Percentiles rank a stretch among this genome's conserved stretches.
phyloP scores from a whole-genome alignment of 208 protist species.

The Leishmania martiniquensis region DNA sequence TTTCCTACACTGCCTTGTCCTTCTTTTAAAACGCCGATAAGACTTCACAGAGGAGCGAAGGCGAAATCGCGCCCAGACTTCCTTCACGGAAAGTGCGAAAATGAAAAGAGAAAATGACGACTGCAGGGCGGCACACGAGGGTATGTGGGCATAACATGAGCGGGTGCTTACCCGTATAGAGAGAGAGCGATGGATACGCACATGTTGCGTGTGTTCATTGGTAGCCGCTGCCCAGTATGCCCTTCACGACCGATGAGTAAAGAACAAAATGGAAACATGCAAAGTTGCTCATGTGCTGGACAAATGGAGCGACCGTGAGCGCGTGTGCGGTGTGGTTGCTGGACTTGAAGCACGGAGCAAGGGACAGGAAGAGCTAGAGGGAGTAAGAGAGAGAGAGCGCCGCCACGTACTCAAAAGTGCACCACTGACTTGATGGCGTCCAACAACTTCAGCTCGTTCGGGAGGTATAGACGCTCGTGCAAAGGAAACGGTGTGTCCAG shows the following conservation, averaged over 20 bases:
- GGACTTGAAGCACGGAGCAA: not conserved
- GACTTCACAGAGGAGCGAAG: not conserved
- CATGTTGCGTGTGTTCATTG: not conserved
- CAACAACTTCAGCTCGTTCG: conserved; percentile 92
- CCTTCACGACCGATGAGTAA: not conserved
- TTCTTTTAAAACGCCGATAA: not conserved
- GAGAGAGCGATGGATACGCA: no score
- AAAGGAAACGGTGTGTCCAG: conserved; percentile 97
- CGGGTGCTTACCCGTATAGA: not conserved
- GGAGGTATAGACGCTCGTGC: conserved; percentile 96
- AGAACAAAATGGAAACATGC: not conserved
- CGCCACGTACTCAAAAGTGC: conserved; percentile 31
- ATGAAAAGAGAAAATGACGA: not conserved
- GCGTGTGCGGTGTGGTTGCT: not conserved
- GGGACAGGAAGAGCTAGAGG: not conserved
- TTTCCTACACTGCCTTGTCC: not conserved
- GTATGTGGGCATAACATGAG: not conserved
- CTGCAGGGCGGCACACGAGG: not conserved
- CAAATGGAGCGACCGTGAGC: not conserved
- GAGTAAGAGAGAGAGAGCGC: not conserved
- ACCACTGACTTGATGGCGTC: conserved; percentile 66
- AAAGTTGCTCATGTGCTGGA: not conserved
- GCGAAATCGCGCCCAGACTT: not conserved
- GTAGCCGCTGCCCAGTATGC: not conserved
- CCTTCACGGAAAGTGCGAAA: not conserved